Evolutionary conservation across 2,329 filamentous ascomycete species (phyloP).

Genomic region (Epichloe sylvatica): DNA sequence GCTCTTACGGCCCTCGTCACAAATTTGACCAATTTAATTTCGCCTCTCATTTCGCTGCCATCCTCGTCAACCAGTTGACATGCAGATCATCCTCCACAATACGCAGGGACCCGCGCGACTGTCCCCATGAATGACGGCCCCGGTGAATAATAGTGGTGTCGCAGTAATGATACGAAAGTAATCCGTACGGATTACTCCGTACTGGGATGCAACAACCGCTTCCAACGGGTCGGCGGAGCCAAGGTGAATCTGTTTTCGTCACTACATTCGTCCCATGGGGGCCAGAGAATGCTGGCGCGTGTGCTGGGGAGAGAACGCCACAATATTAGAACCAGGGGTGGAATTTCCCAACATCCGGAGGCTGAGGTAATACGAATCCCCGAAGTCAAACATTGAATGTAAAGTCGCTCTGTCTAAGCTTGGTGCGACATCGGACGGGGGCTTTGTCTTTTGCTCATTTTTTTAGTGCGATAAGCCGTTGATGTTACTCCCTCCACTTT

Average conservation of each 20-base stretch:
- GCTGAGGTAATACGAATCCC: conserved; percentile 1
- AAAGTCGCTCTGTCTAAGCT: background rate
- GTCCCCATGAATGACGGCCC: background rate
- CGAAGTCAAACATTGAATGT: background rate
- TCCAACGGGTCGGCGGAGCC: conserved; percentile 1
- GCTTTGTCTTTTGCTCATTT: background rate
- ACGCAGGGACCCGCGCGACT: background rate
- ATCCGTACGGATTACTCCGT: background rate
- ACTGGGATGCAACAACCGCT: background rate
- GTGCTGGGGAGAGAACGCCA: background rate
- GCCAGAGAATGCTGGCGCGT: background rate
- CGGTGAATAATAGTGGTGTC: background rate
- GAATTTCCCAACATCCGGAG: background rate
- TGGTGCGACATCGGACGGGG: background rate
- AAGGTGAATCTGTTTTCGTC: background rate
- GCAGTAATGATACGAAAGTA: too few relatives aligned
- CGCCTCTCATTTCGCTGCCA: conserved; percentile 8
- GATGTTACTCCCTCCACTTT: too few relatives aligned
- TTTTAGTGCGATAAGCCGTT: too few relatives aligned
- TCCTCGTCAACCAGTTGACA: conserved; percentile 4
- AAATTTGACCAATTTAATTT: conserved; percentile 7
- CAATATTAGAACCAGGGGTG: background rate
- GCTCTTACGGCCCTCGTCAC: background rate
- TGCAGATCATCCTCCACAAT: conserved; percentile 5
- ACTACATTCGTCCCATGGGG: background rate